phyloP scores from a whole-genome alignment of 805 yeast genomes.

The Suhomyces tanzawaensis region DNA sequence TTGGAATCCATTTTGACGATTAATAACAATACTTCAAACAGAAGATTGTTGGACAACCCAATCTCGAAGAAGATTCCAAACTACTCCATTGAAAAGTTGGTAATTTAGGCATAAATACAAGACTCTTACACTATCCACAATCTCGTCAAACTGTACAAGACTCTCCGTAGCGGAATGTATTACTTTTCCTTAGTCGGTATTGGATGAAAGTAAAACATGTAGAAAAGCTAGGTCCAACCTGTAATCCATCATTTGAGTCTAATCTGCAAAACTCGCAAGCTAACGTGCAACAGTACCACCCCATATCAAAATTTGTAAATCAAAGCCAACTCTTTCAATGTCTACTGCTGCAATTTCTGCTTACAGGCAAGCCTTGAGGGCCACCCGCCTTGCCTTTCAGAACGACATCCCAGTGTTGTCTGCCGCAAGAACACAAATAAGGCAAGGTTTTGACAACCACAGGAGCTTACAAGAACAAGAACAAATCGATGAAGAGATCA shows the following conservation, averaged over 20 bases:
- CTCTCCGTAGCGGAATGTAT: too few relatives aligned
- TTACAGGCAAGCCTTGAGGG: slow-evolving; percentile 64
- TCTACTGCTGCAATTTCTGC: slow-evolving; percentile 33
- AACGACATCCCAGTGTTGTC: slow-evolving; percentile 46
- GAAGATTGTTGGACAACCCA: slow-evolving; percentile 23
- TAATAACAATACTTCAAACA: slow-evolving; percentile 26
- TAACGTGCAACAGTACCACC: too few relatives aligned
- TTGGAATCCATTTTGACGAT: slow-evolving; percentile 34
- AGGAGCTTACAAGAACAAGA: slow-evolving; percentile 15
- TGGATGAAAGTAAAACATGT: too few relatives aligned
- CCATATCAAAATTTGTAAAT: too few relatives aligned
- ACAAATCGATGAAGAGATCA: slow-evolving; percentile 41
- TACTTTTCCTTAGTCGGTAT: too few relatives aligned
- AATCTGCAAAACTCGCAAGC: too few relatives aligned
- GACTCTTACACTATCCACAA: background rate
- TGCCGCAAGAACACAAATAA: slow-evolving; percentile 62
- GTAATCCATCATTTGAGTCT: too few relatives aligned
- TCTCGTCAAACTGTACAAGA: background rate
- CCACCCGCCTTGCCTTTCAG: slow-evolving; percentile 59
- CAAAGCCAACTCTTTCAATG: background rate
- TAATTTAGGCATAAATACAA: slow-evolving; percentile 19
- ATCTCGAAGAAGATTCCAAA: slow-evolving; percentile 48
- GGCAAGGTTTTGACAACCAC: slow-evolving; percentile 47
- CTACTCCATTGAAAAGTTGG: slow-evolving; percentile 52
- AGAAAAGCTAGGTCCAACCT: too few relatives aligned